A percentile compares a stretch with the other conserved stretches of the same genome.
Evolutionary conservation across 192 early-diverging fungal genomes (phyloP).

Genomic region (Podila epigama): DNA sequence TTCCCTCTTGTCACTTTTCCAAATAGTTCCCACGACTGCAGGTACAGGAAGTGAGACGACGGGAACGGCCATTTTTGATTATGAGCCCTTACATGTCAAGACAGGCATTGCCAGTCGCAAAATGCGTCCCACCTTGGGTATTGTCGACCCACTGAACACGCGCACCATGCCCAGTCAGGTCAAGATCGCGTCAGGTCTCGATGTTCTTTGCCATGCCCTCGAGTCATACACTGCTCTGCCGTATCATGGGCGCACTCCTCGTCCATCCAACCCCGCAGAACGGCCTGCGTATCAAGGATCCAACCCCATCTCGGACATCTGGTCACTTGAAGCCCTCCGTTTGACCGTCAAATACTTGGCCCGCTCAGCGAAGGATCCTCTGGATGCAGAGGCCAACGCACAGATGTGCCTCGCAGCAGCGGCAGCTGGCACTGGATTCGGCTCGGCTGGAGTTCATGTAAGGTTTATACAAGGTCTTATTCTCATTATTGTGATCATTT

Average conservation of each 20-base stretch:
- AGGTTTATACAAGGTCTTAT: constrained; percentile 57
- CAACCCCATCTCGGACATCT: constrained; percentile 93
- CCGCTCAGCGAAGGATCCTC: constrained; percentile 71
- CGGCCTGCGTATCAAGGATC: constrained; percentile 93
- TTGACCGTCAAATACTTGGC: constrained; percentile 85
- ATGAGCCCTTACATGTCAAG: constrained; percentile 82
- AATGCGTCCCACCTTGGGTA: constrained; percentile 83
- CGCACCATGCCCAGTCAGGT: constrained; percentile 87
- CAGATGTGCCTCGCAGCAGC: constrained; percentile 92
- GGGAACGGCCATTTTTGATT: constrained; percentile 94
- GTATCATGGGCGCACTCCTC: constrained; percentile 76
- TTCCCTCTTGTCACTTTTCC: not conserved
- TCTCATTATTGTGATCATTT: too few species aligned
- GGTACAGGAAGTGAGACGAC: constrained; percentile 91
- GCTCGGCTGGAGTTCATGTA: constrained; percentile 90
- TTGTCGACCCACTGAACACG: constrained; percentile 90
- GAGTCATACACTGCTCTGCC: constrained; percentile 94
- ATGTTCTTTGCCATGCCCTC: constrained; percentile 91
- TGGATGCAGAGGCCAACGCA: constrained; percentile 66
- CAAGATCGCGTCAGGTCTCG: constrained; percentile 84
- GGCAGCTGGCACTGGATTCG: constrained; percentile 90
- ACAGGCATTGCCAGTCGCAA: constrained; percentile 90
- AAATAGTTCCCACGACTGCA: constrained; percentile 63
- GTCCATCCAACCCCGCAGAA: constrained; percentile 80
- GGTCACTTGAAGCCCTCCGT: constrained; percentile 80